Evolutionary conservation across 78 protist species (phyloP), one percentile per base, ranked within the genome.

Genomic region (Polysphondylium violaceum): DNA sequence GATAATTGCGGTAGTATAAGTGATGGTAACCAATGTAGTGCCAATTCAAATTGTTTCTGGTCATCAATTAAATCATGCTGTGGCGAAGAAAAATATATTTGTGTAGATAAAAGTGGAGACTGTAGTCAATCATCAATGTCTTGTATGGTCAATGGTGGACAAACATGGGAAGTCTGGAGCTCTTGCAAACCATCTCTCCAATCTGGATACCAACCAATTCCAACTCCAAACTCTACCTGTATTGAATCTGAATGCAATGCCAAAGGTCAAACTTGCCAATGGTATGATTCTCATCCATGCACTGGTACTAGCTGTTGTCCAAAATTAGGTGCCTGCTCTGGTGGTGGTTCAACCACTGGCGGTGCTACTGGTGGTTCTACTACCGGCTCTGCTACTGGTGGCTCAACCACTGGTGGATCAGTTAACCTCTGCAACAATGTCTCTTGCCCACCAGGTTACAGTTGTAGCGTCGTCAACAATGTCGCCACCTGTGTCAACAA

Each of bases 281-380:
- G 31, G 65, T 8, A 38, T 25, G 73, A 69, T 23, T 4, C 63
- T 21, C 7, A 41, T 9, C n/a, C 75, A 67, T 65, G 76, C 0
- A 17, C 47, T n/a, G 77, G 76, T 41, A 78, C 65, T 36, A 44
- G 53, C 1, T 65, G 77, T 81, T 69, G 76, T 41, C 85, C 85
- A 75, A 33, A 21, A 29, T 1, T 8, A 3, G 59, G 71, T 40
- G 53, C 0, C 0, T 75, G 85, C n/a, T 8, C 23, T 17, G 76
- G 76, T n/a, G 41, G 69, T 61, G 16, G 47, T 33, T 63, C 71
- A 63, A 63, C 71, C 12, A 63, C n/a, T 41, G 75, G 75, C 41
- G 58, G 76, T 19, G 8, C 76, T 19, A 43, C 51, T 44, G 63
- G 43, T 29, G 43, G 38, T 72, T 29, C 44, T 6, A 63, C 78